These are phyloP conservation scores for Elsinoe batatas DNA, from an alignment of 2,329 filamentous ascomycete species.

Conservation along the genomic window DNA sequence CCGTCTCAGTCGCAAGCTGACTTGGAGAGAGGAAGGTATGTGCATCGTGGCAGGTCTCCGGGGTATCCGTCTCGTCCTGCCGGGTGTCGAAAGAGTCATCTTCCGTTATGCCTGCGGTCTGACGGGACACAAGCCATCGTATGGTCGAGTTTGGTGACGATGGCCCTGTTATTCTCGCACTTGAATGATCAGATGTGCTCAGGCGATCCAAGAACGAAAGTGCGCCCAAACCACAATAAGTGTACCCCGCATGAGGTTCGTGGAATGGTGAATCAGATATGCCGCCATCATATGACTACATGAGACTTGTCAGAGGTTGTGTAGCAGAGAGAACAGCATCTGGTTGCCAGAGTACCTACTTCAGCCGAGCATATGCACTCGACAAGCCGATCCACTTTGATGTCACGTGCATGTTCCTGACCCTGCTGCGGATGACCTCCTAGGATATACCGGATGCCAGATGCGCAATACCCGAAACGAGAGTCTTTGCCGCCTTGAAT, in stretches of 20 bases:
- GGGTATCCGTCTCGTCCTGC: conserved; percentile 24
- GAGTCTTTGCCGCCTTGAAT: conserved; percentile 76
- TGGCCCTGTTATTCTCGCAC: conserved; percentile 20
- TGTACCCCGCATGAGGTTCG: conserved; percentile 84
- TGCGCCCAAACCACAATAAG: conserved; percentile 75
- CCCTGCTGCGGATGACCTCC: conserved; percentile 50
- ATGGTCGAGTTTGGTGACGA: conserved; percentile 31
- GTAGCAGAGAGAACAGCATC: background rate
- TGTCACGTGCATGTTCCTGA: conserved; percentile 52
- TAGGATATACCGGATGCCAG: conserved; percentile 72
- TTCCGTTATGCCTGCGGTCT: conserved; percentile 35
- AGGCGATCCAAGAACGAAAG: conserved; percentile 64
- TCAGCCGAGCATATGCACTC: conserved; percentile 58
- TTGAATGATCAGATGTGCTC: conserved; percentile 17
- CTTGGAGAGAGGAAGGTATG: conserved; percentile 30
- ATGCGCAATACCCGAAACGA: conserved; percentile 78
- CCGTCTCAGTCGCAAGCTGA: conserved; percentile 22
- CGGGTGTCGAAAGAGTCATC: conserved; percentile 33
- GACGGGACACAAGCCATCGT: conserved; percentile 39
- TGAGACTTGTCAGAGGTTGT: conserved; percentile 10
- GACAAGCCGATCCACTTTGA: conserved; percentile 62
- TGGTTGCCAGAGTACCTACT: conserved; percentile 22
- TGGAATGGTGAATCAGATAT: conserved; percentile 68
- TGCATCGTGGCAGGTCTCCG: conserved; percentile 32
- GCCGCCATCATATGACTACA: conserved; percentile 72